These are phyloP conservation scores for Coemansia sp. DNA, from an alignment of 192 early-diverging fungal genomes.

Conservation along the genomic window DNA sequence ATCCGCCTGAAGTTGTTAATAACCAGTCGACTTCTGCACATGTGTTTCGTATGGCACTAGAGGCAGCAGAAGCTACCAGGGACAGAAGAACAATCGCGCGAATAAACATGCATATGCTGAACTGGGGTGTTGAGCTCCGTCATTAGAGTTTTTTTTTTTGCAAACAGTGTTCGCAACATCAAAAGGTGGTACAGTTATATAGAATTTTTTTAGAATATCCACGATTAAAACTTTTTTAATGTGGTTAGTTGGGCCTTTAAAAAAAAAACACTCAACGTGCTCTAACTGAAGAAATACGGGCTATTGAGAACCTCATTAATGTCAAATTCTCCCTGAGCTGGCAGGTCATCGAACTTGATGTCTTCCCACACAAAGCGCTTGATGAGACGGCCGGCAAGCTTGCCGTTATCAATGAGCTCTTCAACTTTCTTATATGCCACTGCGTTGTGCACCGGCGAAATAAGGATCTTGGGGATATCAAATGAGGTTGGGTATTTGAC, in stretches of 20 bases:
- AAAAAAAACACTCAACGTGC: neutral
- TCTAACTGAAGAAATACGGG: conserved; percentile 89
- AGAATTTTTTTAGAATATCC: neutral
- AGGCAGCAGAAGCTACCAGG: conserved; percentile 11
- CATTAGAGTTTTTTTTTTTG: neutral
- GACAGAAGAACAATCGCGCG: conserved; percentile 6
- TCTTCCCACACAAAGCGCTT: conserved; percentile 52
- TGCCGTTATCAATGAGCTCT: conserved; percentile 14
- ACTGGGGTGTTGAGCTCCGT: conserved; percentile 22
- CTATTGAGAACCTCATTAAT: conserved; percentile 75
- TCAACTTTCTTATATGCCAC: conserved; percentile 2
- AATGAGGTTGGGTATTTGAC: conserved; percentile 16
- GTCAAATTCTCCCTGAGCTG: conserved; percentile 82
- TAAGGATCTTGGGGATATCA: conserved; percentile 7
- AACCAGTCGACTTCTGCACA: conserved; percentile 12
- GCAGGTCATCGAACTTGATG: conserved; percentile 74
- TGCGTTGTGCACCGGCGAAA: neutral
- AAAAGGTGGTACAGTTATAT: neutral
- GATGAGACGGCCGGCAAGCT: conserved; percentile 19
- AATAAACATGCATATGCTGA: conserved; percentile 28
- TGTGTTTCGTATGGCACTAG: conserved; percentile 41
- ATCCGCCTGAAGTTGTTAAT: conserved; percentile 19
- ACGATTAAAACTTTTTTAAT: neutral
- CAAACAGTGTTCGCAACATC: neutral
- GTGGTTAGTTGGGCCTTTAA: neutral